Evolutionary conservation across 805 yeast genomes (phyloP), one percentile per base, ranked within the genome.

Genomic region (Scheffersomyces stipitis): DNA sequence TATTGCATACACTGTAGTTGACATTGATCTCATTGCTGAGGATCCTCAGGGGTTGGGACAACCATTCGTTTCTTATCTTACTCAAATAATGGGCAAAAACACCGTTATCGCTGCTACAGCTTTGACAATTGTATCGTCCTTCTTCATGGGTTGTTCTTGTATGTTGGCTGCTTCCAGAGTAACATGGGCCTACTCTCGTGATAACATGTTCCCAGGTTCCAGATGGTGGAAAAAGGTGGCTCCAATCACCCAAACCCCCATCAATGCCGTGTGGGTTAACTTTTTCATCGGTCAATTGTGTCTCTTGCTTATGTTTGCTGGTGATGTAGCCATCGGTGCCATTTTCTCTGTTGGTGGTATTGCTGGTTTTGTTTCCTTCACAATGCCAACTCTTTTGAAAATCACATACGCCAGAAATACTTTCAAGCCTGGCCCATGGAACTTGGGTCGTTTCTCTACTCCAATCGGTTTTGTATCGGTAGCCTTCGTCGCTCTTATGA

Each of bases 271-370:
- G 18, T 73, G 82, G 77, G 56, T 76, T 47, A 78, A 80, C 60
- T 66, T 71, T 50, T 44, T 71, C 22, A 46, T 80, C 33, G 83
- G 83, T 23, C 76, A 77, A 50, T 66, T 78, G 16, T 62, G 79
- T 15, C 62, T 80, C 43, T 66, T 77, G 38, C 68, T 79, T 42
- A 71, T 81, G 54, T 78, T 81, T 57, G 81, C 81, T 23, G 84
- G 84, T 27, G 80, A 76, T 40, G 69, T 73, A 15, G 83, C 87
- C 33, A 78, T 81, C 46, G 80, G 75, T 20, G 88, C 88, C 29
- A 80, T 81, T 42, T 82, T 82, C 62, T 79, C 86, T 2, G 84
- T 82, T 32, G 85, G 86, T 22, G 86, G 86, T 30, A 80, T 81
- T 50, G 76, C 83, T 10, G 77, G 83, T 0, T 80, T 80, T 49